Base-by-base conservation (phyloP, 2,329 filamentous ascomycete genomes). In the Stachybotrys elegans region DNA sequence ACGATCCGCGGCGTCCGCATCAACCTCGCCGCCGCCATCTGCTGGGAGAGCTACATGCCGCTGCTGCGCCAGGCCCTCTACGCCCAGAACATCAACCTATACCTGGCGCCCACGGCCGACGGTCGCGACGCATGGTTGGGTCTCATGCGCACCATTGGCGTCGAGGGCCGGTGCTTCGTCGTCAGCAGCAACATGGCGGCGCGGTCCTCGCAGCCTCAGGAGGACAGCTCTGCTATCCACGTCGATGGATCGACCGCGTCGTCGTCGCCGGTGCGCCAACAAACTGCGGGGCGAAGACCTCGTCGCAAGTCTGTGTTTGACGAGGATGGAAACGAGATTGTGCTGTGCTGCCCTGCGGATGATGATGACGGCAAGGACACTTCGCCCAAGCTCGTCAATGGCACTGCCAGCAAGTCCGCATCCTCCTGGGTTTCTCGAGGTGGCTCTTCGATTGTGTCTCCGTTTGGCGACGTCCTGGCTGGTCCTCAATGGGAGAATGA, bases 21-120 rank as follows among this genome's bases (percentile, higher is more conserved):
- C 48, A 92, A 88, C 45, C 77, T 96, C 47, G 91, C 85, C 0
- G 83, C 86, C 4, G 92, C 90, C 4, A 94, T 97, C 52, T 95
- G 91, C 72, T 96, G 91, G 91, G 91, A 97, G 65, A 95, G 88
- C 63, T 95, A 92, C 68, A 96, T 95, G 90, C 91, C 91, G 0
- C 70, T 96, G 16, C 72, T 96, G 7, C 79, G 92, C 16, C 86
- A 95, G 60, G 77, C 81, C 14, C 73, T 96, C 29, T 97, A 96
- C 63, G 77, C 81, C 3, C 92, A 96, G 64, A 95, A 95, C 59
- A 82, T 96, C 57, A 95, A 95, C 61, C 69, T 96, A 12, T 96
- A 92, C 65, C 79, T 96, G 2, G 90, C 91, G 0, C 92, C 92
- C 0, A 96, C 91, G 1, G 91, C 91, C 2, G 92, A 96, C 67